These are phyloP conservation scores for Barnettozyma pratensis DNA, from an alignment of 805 yeast genomes.

Conservation along the genomic window DNA sequence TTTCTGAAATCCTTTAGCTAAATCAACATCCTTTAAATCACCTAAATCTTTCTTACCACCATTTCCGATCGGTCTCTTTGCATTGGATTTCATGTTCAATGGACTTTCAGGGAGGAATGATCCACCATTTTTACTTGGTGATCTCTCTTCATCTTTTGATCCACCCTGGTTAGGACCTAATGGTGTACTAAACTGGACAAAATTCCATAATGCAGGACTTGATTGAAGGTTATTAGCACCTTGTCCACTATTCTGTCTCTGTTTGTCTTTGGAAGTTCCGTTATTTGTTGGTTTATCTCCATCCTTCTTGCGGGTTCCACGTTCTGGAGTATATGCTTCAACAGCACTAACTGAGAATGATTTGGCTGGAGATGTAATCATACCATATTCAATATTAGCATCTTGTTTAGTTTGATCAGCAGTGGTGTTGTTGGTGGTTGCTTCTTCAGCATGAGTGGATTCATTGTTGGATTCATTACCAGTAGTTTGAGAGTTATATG, in stretches of 20 bases:
- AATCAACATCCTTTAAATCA: constrained; percentile 42
- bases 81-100: constrained; percentile 14
- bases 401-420: constrained; percentile 3
- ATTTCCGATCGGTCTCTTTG: neutral
- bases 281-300: constrained; percentile 1
- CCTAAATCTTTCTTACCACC: constrained; percentile 24
- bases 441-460: constrained; percentile 8
- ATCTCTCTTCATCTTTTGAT: constrained; percentile 10
- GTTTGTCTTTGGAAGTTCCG: constrained; percentile 6
- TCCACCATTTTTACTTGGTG: constrained; percentile 19
- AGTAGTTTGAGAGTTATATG: constrained; percentile 8
- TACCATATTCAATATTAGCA: constrained; percentile 17
- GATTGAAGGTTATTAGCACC: constrained; percentile 25
- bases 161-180: constrained; percentile 20
- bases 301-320: constrained; percentile 34
- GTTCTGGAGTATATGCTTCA: constrained; percentile 62
- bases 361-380: constrained; percentile 33
- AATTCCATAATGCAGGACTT: constrained; percentile 92
- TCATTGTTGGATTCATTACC: constrained; percentile 11
- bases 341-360: constrained; percentile 44
- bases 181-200: constrained; percentile 67
- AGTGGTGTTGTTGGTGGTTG: constrained; percentile 6
- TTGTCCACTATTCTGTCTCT: constrained; percentile 13
- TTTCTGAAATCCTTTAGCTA: constrained; percentile 40
- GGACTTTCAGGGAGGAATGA: constrained; percentile 19